Evolutionary conservation across 1,139 yeast species (phyloP).

Genomic region (Kazachstania sp.): DNA sequence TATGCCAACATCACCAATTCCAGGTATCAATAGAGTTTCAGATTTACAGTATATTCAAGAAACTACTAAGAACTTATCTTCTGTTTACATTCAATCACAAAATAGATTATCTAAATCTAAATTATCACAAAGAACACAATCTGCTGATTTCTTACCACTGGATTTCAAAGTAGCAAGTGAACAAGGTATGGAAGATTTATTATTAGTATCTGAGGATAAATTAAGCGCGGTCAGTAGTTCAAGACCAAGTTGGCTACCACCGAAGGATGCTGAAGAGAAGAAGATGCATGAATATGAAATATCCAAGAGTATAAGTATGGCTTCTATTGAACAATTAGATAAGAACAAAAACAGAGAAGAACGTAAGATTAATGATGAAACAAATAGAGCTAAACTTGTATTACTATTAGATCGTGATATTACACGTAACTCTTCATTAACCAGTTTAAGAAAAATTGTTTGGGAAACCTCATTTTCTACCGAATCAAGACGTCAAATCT

Average conservation of each 20-base stretch:
- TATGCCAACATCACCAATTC: slow-evolving; percentile 36
- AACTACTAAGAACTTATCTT: slow-evolving; percentile 35
- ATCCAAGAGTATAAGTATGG: slow-evolving; percentile 33
- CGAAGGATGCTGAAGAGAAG: slow-evolving; percentile 37
- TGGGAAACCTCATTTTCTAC: slow-evolving; percentile 36
- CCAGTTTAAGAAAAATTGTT: slow-evolving; percentile 35
- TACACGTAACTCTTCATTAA: slow-evolving; percentile 33
- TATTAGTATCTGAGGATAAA: slow-evolving; percentile 40
- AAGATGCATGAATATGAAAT: slow-evolving; percentile 38
- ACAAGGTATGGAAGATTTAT: slow-evolving; percentile 40
- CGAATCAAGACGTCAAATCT: slow-evolving; percentile 31
- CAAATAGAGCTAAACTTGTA: slow-evolving; percentile 30
- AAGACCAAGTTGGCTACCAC: slow-evolving; percentile 46
- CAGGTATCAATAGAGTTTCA: slow-evolving; percentile 31
- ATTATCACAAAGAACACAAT: slow-evolving; percentile 31
- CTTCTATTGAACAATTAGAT: slow-evolving; percentile 32
- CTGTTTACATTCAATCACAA: slow-evolving; percentile 36
- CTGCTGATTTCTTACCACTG: slow-evolving; percentile 33
- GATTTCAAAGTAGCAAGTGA: slow-evolving; percentile 32
- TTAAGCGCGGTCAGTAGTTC: slow-evolving; percentile 35
- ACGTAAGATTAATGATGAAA: slow-evolving; percentile 30
- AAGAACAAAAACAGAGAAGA: slow-evolving; percentile 28
- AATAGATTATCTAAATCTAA: slow-evolving; percentile 33
- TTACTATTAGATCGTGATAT: slow-evolving; percentile 24
- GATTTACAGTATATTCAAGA: slow-evolving; percentile 33